A percentile compares a stretch with the other conserved stretches of the same genome.
phyloP scores from a whole-genome alignment of 2,329 filamentous ascomycete genomes.

The Claviceps sp. region DNA sequence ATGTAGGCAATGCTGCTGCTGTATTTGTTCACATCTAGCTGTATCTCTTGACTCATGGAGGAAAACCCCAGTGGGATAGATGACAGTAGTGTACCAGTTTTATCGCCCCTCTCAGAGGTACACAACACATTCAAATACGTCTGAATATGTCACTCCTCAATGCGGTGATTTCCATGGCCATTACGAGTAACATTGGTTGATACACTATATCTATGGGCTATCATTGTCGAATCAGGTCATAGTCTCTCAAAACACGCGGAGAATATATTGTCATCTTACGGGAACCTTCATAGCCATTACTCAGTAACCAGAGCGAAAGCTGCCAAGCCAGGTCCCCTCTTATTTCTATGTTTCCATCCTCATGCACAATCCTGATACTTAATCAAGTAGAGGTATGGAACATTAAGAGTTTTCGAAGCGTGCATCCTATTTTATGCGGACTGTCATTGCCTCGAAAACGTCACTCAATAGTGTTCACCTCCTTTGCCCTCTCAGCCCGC shows the following conservation, averaged over 20 bases:
- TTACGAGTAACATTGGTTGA: background rate
- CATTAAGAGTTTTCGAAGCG: background rate
- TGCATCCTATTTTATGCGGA: background rate
- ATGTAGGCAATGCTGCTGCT: too few relatives aligned
- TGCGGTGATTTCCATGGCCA: background rate
- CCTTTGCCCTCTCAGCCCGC: conserved; percentile 24
- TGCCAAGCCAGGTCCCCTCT: background rate
- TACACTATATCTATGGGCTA: background rate
- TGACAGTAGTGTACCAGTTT: too few relatives aligned
- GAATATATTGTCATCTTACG: background rate
- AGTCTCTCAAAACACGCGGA: background rate
- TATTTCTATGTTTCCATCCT: background rate
- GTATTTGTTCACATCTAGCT: too few relatives aligned
- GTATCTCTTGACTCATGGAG: too few relatives aligned
- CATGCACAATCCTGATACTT: too few relatives aligned
- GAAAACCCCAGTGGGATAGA: too few relatives aligned
- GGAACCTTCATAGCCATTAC: background rate
- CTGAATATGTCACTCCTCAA: too few relatives aligned
- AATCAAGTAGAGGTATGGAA: background rate
- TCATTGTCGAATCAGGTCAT: background rate
- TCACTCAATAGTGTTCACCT: conserved; percentile 10
- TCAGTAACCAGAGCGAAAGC: background rate
- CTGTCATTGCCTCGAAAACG: too few relatives aligned
- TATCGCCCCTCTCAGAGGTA: too few relatives aligned
- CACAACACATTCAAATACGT: too few relatives aligned